phyloP scores from a whole-genome alignment of 2,329 filamentous ascomycete species.

The Chlorencoelia australis region DNA sequence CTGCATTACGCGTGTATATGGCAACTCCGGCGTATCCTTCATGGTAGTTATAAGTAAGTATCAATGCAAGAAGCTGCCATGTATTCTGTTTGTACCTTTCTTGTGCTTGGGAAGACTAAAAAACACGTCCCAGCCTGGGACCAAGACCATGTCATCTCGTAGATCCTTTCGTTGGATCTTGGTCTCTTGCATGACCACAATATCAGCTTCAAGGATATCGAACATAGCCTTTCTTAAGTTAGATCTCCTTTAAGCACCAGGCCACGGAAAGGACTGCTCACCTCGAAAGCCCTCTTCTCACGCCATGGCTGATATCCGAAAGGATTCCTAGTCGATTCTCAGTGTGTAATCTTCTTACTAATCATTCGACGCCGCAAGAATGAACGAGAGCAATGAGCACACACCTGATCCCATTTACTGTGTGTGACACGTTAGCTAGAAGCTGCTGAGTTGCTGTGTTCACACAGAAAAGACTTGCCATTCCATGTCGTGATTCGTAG shows the following conservation, averaged over 20 bases:
- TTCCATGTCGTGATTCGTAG: conserved; percentile 83
- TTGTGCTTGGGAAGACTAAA: conserved; percentile 91
- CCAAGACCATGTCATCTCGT: conserved; percentile 87
- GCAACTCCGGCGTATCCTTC: conserved; percentile 90
- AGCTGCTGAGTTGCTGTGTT: background rate
- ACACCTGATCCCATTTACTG: conserved; percentile 73
- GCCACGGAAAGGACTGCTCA: conserved; percentile 25
- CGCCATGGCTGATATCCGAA: conserved; percentile 81
- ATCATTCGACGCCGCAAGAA: background rate
- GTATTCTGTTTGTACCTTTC: conserved; percentile 51
- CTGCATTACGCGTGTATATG: conserved; percentile 83
- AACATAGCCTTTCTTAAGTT: conserved; percentile 64
- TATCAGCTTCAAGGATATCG: conserved; percentile 81
- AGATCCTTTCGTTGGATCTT: conserved; percentile 94
- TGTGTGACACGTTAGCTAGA: conserved; percentile 10
- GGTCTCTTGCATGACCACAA: conserved; percentile 89
- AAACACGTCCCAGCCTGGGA: conserved; percentile 91
- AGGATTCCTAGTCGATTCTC: conserved; percentile 48
- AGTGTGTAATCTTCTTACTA: background rate
- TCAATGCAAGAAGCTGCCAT: background rate
- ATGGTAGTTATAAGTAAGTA: conserved; percentile 2
- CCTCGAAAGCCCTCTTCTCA: conserved; percentile 58
- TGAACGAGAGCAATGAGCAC: conserved; percentile 1
- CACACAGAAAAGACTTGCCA: conserved; percentile 38
- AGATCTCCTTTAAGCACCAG: conserved; percentile 2